Conservation (phyloP, 352 stramenopile species). For the Phytophthora multivora region DNA sequence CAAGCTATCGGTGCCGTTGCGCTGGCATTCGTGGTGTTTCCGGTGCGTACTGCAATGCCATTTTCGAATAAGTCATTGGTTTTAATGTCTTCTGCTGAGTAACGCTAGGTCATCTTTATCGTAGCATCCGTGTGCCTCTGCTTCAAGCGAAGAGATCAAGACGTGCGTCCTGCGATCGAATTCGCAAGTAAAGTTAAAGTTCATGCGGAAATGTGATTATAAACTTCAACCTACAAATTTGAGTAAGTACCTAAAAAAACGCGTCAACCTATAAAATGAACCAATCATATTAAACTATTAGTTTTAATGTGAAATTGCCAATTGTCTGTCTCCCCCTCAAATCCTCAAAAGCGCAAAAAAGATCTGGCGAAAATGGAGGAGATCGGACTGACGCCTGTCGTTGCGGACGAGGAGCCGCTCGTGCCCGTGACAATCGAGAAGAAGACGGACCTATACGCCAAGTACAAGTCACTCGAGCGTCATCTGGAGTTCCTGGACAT, state of each 20-base stretch:
- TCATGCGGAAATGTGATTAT: slow-evolving; percentile 39
- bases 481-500: slow-evolving; percentile 87
- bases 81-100: too few species aligned
- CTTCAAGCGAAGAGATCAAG: slow-evolving; percentile 74
- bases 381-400: slow-evolving; percentile 48
- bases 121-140: slow-evolving; percentile 62
- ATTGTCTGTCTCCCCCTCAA: not conserved
- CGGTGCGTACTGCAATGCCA: slow-evolving; percentile 30
- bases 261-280: too few species aligned
- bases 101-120: slow-evolving; percentile 51
- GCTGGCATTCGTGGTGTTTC: slow-evolving; percentile 49
- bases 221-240: too few species aligned
- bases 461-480: slow-evolving; percentile 82
- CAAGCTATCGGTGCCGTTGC: slow-evolving; percentile 46
- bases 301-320: not conserved
- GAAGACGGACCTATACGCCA: slow-evolving; percentile 79
- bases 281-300: not conserved
- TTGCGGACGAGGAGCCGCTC: slow-evolving; percentile 55
- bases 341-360: slow-evolving; percentile 10
- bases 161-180: slow-evolving; percentile 61
- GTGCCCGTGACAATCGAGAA: slow-evolving; percentile 58
- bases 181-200: slow-evolving; percentile 63
- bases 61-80: not conserved
- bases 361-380: slow-evolving; percentile 52
- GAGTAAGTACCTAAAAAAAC: too few species aligned